phyloP scores from a whole-genome alignment of 2,329 filamentous ascomycete genomes.

The Diplodia sapinea region DNA sequence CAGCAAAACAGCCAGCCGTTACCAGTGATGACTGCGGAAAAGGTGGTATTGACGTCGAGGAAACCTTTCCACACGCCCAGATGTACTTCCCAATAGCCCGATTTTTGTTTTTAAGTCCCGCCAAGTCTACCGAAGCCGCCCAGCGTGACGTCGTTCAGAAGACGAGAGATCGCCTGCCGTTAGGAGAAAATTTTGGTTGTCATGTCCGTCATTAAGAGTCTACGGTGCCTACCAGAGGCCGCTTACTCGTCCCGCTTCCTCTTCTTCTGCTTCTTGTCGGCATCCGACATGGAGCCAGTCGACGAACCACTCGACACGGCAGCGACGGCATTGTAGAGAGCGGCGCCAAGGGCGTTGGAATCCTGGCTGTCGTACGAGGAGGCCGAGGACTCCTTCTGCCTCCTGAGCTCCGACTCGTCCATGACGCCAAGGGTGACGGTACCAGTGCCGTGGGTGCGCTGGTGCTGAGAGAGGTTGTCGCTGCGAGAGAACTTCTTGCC shows the following conservation, averaged over 20 bases:
- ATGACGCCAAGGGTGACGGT: slow-evolving; percentile 90
- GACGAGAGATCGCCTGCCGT: slow-evolving; percentile 36
- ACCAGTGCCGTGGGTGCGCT: slow-evolving; percentile 88
- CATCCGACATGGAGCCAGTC: slow-evolving; percentile 47
- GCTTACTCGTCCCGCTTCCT: slow-evolving; percentile 72
- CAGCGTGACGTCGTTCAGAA: slow-evolving; percentile 43
- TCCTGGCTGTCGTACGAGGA: slow-evolving; percentile 45
- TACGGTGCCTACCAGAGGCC: slow-evolving; percentile 17
- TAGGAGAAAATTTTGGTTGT: slow-evolving; percentile 23
- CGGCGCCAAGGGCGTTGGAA: slow-evolving; percentile 46
- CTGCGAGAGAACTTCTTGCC: slow-evolving; percentile 99
- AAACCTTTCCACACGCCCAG: slow-evolving; percentile 26
- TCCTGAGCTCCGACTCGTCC: slow-evolving; percentile 67
- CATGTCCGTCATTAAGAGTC: slow-evolving; percentile 24
- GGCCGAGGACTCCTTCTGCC: slow-evolving; percentile 32
- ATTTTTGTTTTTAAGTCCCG: slow-evolving; percentile 35
- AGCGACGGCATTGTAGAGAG: slow-evolving; percentile 48
- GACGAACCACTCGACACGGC: slow-evolving; percentile 39
- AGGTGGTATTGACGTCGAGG: slow-evolving; percentile 10
- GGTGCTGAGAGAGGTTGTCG: slow-evolving; percentile 96
- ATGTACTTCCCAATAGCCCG: slow-evolving; percentile 24
- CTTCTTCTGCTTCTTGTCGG: slow-evolving; percentile 57
- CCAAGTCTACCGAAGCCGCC: slow-evolving; percentile 42
- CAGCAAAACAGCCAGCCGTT: slow-evolving; percentile 26
- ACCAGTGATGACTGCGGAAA: slow-evolving; percentile 14